Evolutionary conservation across 352 stramenopile species (phyloP), one percentile per base, ranked within the genome.

Genomic region (Phytopythium kandeliae): DNA sequence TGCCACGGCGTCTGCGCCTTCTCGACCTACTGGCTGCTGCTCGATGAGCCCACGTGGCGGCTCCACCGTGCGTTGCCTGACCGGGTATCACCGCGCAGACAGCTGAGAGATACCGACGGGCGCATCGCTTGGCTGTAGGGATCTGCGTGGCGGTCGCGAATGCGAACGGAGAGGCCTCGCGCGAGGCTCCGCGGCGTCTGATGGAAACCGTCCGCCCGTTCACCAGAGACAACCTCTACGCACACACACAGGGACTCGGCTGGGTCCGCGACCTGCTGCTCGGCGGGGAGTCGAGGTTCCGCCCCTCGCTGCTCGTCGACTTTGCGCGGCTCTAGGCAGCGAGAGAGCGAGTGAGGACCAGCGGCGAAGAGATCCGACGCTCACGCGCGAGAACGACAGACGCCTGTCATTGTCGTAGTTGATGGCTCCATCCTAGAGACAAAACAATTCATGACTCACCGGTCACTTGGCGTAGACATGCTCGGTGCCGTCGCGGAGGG

Each of bases 401-500:
- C 12, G 22, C 21, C 21, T 9, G 9, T n/a, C 37, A 17, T 6
- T 28, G 8, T 21, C 37, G 25, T 45, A 13, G 21, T 22, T 11
- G 9, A 45, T 31, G 16, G 31, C 4, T 11, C 7, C 2, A 35
- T 13, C 7, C n/a, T n/a, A n/a, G n/a, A n/a, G 7, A 11, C 6
- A 35, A 35, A 35, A 35, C 3, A 30, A 7, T 45, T 17, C 10
- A 43, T 17, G 7, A 26, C 19, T 10, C 28, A n/a, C 28, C 17
- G 10, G 10, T 66, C 44, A 87, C 21, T 76, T 65, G 5, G 69
- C 46, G 40, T 89, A 90, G 4, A 82, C 71, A 30, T 92, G 80
- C 28, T 87, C 70, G 1, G 80, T 92, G 54, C 80, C 80, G 38
- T 89, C 77, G 13, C 70, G 72, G 15, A 90, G 60, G 24, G 74